Evolutionary conservation across 2,329 filamentous ascomycete genomes (phyloP), one percentile per base, ranked within the genome.

Genomic region (Fusarium veterinarium): DNA sequence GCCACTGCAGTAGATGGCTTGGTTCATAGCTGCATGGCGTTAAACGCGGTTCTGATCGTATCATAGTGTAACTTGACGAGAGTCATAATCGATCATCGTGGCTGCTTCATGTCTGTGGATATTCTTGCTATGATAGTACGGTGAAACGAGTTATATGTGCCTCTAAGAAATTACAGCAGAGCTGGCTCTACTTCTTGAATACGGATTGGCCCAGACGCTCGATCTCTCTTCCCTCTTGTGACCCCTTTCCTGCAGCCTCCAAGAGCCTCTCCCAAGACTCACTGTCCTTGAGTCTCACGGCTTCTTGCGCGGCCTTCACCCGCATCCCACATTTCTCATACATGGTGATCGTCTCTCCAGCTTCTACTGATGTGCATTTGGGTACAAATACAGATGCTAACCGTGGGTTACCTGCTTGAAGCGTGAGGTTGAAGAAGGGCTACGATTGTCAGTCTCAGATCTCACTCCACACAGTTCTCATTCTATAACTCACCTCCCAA

Each of bases 301-400:
- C 95, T 84, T 98, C 96, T 83, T 98, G 95, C 8, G 93, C 96
- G 5, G 96, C 96, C 83, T 94, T 95, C 33, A 92, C 89, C 48
- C 94, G 86, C 91, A 97, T 90, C 23, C 95, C 95, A 81, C 96
- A 98, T 83, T 97, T 97, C 77, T 97, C 91, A 88, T 95, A 99
- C 95, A 99, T 98, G 74, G 92, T 89, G 61, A 97, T 91, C 7
- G 91, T 86, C 76, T 95, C 92, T 6, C 89, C 87, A 2, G 89
- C 85, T 48, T 91, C 88, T 51, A 97, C 80, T 61, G 87, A 86
- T 20, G 91, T 92, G 84, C 95, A 98, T 82, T 98, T 98, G 6
- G 94, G 91, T 57, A 98, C 91, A 82, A 98, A 98, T 9, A 90
- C 81, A 1, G 92, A 89, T 3, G 96, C 96, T 20, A 97, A 87